phyloP scores from a whole-genome alignment of 1,284 basidiomycete species.

The Melanopsichium pennsylvanicum region DNA sequence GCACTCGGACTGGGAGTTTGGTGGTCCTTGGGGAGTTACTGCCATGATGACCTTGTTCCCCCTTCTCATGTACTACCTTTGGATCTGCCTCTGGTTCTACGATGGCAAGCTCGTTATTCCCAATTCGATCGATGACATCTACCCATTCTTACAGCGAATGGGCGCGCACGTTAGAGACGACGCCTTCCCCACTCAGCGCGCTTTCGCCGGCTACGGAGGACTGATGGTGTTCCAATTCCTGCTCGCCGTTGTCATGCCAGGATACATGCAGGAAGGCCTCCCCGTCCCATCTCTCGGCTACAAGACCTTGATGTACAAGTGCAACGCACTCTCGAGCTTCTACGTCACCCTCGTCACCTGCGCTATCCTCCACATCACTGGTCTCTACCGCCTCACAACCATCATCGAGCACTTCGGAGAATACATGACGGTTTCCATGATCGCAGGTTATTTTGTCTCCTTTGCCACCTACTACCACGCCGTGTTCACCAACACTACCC shows the following conservation, averaged over 20 bases:
- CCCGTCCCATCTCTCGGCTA: constrained; percentile 70
- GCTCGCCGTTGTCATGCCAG: constrained; percentile 89
- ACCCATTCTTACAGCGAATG: constrained; percentile 83
- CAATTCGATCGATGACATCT: constrained; percentile 75
- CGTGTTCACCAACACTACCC: constrained; percentile 59
- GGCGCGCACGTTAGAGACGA: constrained; percentile 85
- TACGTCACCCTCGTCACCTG: constrained; percentile 86
- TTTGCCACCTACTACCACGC: constrained; percentile 62
- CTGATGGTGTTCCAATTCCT: constrained; percentile 88
- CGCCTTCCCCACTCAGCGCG: constrained; percentile 86
- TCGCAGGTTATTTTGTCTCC: constrained; percentile 78
- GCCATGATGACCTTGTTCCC: constrained; percentile 97
- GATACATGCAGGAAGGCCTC: constrained; percentile 82
- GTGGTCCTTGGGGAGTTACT: constrained; percentile 87
- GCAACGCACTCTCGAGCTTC: constrained; percentile 82
- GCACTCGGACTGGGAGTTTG: constrained; percentile 76
- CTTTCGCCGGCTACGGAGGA: constrained; percentile 76
- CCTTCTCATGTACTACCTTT: constrained; percentile 93
- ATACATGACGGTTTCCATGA: constrained; percentile 94
- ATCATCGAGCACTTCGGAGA: constrained; percentile 97
- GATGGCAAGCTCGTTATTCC: constrained; percentile 86
- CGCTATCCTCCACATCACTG: constrained; percentile 78
- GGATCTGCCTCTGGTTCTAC: constrained; percentile 97
- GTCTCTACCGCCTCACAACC: constrained; percentile 87
- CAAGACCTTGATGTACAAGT: constrained; percentile 93